phyloP scores from a whole-genome alignment of 2,329 filamentous ascomycete species.

The Coniella lustricola region DNA sequence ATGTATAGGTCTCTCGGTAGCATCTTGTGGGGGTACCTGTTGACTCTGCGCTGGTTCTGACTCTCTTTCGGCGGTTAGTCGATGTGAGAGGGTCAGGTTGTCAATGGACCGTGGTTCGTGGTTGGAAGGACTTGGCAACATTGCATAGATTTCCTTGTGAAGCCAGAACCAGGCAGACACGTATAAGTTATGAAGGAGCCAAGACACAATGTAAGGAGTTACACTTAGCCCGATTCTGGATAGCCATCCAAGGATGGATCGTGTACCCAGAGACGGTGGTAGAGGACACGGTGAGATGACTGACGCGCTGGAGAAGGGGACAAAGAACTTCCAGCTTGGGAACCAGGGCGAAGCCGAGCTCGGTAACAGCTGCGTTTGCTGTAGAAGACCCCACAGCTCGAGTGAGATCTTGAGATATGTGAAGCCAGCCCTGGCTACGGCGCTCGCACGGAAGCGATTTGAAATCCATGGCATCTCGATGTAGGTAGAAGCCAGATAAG shows the following conservation, averaged over 20 bases:
- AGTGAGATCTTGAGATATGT: constrained; percentile 40
- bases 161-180: constrained; percentile 17
- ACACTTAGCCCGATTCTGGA: constrained; percentile 34
- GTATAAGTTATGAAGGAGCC: constrained; percentile 22
- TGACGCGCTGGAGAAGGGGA: constrained; percentile 47
- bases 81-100: neutral
- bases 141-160: constrained; percentile 5
- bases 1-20: neutral
- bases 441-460: constrained; percentile 2
- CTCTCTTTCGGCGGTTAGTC: neutral
- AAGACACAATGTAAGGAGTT: constrained; percentile 41
- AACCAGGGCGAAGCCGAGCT: constrained; percentile 31
- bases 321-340: constrained; percentile 42
- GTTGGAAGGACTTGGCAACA: constrained; percentile 9
- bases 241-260: constrained; percentile 37
- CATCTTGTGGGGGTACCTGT: neutral
- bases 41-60: neutral
- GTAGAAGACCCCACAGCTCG: constrained; percentile 45
- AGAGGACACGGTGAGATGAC: constrained; percentile 41
- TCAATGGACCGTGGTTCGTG: neutral
- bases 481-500: constrained; percentile 28
- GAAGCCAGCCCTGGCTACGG: constrained; percentile 10
- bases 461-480: constrained; percentile 7
- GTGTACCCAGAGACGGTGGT: constrained; percentile 29
- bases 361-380: constrained; percentile 42